These are phyloP conservation scores for Microascus cirrosus DNA, from an alignment of 2,329 filamentous ascomycete genomes.

Conservation along the genomic window DNA sequence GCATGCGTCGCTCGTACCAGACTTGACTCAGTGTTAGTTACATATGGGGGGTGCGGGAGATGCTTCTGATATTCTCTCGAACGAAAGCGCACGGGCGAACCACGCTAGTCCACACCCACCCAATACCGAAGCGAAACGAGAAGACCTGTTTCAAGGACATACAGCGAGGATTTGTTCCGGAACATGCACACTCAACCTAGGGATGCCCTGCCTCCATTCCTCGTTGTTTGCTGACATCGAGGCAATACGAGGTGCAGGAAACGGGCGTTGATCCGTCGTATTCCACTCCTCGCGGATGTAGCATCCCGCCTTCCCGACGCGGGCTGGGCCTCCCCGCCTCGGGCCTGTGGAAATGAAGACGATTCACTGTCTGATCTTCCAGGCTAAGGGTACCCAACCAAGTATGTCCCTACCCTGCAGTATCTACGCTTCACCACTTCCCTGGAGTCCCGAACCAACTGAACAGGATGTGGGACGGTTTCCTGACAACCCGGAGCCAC, in stretches of 20 bases:
- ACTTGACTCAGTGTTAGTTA: too few relatives aligned
- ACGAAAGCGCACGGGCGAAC: too few relatives aligned
- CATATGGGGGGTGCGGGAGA: too few relatives aligned
- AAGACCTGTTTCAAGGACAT: too few relatives aligned
- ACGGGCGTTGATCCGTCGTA: not conserved
- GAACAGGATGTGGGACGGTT: not conserved
- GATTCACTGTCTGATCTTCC: not conserved
- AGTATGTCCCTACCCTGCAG: not conserved
- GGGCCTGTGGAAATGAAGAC: not conserved
- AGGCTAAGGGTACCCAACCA: not conserved
- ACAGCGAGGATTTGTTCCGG: too few relatives aligned
- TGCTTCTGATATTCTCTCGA: too few relatives aligned
- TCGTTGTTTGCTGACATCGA: not conserved
- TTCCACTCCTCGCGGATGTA: not conserved
- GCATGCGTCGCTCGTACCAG: too few relatives aligned
- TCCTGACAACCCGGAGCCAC: not conserved
- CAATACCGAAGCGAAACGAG: too few relatives aligned
- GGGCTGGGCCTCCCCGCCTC: not conserved
- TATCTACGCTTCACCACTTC: not conserved
- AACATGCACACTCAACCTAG: too few relatives aligned
- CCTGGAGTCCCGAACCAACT: not conserved
- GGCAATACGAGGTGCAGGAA: not conserved
- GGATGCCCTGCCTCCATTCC: not conserved
- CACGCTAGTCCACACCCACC: too few relatives aligned
- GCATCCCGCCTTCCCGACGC: not conserved